Conservation (phyloP, 2,329 filamentous ascomycete genomes). For the Dothistroma septosporum region DNA sequence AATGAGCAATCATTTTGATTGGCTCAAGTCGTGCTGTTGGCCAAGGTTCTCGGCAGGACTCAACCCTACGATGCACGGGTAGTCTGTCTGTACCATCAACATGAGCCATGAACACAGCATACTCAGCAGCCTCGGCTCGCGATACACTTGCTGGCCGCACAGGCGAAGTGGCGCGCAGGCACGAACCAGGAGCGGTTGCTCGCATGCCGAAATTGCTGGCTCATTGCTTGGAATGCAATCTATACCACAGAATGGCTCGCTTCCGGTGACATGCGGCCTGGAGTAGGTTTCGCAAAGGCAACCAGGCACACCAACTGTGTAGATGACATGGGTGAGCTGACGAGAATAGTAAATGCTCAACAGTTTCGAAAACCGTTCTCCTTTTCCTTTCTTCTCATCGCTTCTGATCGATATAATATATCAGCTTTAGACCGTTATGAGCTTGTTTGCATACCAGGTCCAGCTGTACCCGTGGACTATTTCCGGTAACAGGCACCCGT, state of each 20-base stretch:
- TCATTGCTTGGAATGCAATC: not conserved
- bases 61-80: not conserved
- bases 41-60: not conserved
- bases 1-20: not conserved
- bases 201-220: constrained; percentile 1
- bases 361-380: not conserved
- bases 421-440: constrained; percentile 1
- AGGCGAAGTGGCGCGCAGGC: not conserved
- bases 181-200: not conserved
- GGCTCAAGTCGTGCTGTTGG: not conserved
- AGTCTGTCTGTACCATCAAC: not conserved
- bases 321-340: not conserved
- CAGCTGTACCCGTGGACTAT: constrained; percentile 5
- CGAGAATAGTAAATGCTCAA: not conserved
- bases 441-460: constrained; percentile 3
- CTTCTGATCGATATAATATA: not conserved
- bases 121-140: not conserved
- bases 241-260: not conserved
- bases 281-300: constrained; percentile 1
- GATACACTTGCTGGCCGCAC: not conserved
- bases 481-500: constrained; percentile 3
- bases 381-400: not conserved
- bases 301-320: not conserved
- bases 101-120: not conserved
- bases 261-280: not conserved